These are phyloP conservation scores for Powellomyces hirtus DNA, from an alignment of 192 early-diverging fungal genomes.

Conservation along the genomic window DNA sequence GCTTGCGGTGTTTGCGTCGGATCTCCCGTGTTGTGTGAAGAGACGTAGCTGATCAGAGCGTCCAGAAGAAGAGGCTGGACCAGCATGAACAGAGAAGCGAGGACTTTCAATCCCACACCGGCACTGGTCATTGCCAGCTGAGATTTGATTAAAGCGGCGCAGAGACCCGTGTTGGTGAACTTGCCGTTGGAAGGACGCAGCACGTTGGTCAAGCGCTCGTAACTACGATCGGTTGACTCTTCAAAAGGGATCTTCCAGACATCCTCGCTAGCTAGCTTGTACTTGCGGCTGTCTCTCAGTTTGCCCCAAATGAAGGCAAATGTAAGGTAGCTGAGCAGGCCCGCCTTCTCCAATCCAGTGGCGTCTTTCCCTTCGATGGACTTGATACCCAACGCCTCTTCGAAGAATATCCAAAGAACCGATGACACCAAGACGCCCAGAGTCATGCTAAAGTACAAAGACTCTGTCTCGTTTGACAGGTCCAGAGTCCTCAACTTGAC, in stretches of 20 bases:
- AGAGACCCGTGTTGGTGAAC: neutral
- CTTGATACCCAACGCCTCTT: neutral
- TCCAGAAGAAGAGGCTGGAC: slow-evolving; percentile 14
- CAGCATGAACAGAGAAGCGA: neutral
- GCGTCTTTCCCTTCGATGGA: neutral
- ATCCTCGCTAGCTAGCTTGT: neutral
- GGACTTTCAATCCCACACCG: neutral
- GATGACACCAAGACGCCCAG: neutral
- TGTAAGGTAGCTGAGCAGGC: slow-evolving; percentile 1
- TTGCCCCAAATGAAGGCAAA: slow-evolving; percentile 2
- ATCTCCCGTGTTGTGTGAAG: neutral
- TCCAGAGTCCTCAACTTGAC: too few species aligned
- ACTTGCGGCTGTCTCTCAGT: neutral
- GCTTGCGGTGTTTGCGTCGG: too few species aligned
- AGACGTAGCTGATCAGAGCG: neutral
- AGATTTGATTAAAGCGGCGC: neutral
- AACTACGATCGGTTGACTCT: neutral
- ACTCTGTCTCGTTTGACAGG: too few species aligned
- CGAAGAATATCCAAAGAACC: slow-evolving; percentile 2
- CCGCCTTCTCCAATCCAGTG: neutral
- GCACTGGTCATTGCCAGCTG: neutral
- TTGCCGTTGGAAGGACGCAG: neutral
- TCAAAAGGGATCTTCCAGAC: neutral
- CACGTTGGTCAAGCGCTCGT: neutral
- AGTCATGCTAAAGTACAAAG: slow-evolving; percentile 1